These are phyloP conservation scores for Solanum etuberosum DNA, from an alignment of 257 asterid species.

Conservation along the genomic window DNA sequence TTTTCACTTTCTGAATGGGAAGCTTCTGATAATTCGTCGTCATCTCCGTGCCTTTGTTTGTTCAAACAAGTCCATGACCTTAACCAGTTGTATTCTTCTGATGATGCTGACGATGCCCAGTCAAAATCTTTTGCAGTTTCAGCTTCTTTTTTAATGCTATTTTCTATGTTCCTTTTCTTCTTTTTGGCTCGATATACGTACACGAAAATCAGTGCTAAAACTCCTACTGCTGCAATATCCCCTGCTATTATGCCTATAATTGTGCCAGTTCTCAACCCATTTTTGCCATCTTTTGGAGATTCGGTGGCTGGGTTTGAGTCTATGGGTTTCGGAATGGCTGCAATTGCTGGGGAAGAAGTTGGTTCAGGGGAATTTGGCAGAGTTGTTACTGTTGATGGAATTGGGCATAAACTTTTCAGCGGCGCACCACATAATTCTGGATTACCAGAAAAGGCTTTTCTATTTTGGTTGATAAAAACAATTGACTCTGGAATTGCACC, in stretches of 20 bases:
- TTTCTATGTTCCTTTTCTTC: constrained; percentile 27
- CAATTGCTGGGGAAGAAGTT: constrained; percentile 83
- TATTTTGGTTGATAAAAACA: constrained; percentile 32
- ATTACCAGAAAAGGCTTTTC: constrained; percentile 46
- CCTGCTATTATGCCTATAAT: constrained; percentile 69
- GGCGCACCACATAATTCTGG: constrained; percentile 61
- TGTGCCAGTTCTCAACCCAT: constrained; percentile 35
- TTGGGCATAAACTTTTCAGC: constrained; percentile 35
- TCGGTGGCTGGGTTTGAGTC: constrained; percentile 29
- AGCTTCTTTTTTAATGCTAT: constrained; percentile 21
- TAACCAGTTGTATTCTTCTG: constrained; percentile 62
- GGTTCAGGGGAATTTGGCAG: constrained; percentile 35
- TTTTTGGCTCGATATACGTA: constrained; percentile 34
- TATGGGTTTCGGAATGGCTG: constrained; percentile 67
- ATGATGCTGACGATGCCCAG: constrained; percentile 62
- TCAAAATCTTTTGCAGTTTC: constrained; percentile 49
- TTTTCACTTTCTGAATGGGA: constrained; percentile 25
- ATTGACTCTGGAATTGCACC: constrained; percentile 54
- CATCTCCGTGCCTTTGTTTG: constrained; percentile 30
- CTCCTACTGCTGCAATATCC: constrained; percentile 52
- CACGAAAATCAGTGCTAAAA: constrained; percentile 28
- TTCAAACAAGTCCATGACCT: constrained; percentile 64
- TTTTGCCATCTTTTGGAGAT: constrained; percentile 5
- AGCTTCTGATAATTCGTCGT: constrained; percentile 31
- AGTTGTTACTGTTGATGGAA: constrained; percentile 39